These are phyloP conservation scores for Lentinula boryana DNA, from an alignment of 768 basidiomycete species.

Conservation along the genomic window DNA sequence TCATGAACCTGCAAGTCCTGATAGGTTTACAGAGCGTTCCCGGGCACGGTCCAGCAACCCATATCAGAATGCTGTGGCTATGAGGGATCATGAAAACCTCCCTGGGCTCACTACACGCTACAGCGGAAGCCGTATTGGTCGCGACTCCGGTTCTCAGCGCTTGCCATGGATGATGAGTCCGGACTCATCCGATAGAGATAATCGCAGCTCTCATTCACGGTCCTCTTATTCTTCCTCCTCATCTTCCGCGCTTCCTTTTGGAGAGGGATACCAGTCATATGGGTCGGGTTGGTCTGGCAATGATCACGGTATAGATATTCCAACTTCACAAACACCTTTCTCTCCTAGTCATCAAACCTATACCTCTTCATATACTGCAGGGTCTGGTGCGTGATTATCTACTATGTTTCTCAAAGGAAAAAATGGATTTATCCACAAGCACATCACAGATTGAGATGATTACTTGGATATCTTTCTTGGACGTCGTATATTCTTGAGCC, in stretches of 20 bases:
- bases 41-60: slow-evolving; percentile 31
- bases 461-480: neutral
- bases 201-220: slow-evolving; percentile 22
- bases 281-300: slow-evolving; percentile 29
- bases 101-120: slow-evolving; percentile 7
- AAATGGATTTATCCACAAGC: neutral
- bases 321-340: neutral
- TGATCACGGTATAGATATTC: neutral
- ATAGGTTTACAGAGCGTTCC: slow-evolving; percentile 22
- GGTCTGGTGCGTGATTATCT: neutral
- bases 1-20: neutral
- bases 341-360: slow-evolving; percentile 1
- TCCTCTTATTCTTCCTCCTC: slow-evolving; percentile 24
- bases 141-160: slow-evolving; percentile 26
- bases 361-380: neutral
- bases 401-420: neutral
- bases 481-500: neutral
- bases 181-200: slow-evolving; percentile 20
- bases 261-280: slow-evolving; percentile 33
- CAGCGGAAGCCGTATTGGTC: slow-evolving; percentile 3
- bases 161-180: slow-evolving; percentile 21
- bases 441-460: neutral
- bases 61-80: slow-evolving; percentile 17
- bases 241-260: slow-evolving; percentile 9
- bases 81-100: slow-evolving; percentile 10